A percentile compares a stretch with the other conserved stretches of the same genome.
phyloP scores from a whole-genome alignment of 1,139 yeast genomes.

The Arxiozyma heterogenica region DNA sequence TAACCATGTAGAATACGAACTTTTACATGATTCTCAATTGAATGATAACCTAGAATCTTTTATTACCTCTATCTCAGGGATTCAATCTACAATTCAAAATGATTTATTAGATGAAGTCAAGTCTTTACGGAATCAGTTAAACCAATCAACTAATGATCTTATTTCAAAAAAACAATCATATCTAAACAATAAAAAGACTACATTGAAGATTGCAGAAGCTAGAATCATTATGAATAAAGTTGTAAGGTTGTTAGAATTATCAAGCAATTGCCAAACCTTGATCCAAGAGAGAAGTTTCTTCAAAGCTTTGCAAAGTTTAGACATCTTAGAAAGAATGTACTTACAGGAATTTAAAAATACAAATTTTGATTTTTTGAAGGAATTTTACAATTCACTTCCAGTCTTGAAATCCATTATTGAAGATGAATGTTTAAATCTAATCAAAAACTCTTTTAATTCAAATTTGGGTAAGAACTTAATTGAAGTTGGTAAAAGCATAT shows the following conservation, averaged over 20 bases:
- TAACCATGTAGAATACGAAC: constrained; percentile 27
- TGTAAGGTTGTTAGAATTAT: constrained; percentile 73
- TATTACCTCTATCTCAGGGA: constrained; percentile 24
- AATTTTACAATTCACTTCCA: constrained; percentile 69
- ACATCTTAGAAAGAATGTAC: constrained; percentile 61
- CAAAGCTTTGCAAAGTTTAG: constrained; percentile 76
- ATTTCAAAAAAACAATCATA: constrained; percentile 49
- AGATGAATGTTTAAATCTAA: constrained; percentile 66
- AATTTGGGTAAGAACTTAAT: constrained; percentile 50
- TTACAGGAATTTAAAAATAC: constrained; percentile 60
- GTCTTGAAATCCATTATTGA: constrained; percentile 64
- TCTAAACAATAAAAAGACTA: constrained; percentile 49
- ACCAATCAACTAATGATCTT: constrained; percentile 55
- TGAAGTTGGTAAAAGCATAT: constrained; percentile 52
- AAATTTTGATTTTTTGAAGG: constrained; percentile 54
- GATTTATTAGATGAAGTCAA: constrained; percentile 20
- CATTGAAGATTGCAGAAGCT: constrained; percentile 55
- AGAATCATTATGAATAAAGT: constrained; percentile 55
- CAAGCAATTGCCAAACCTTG: constrained; percentile 78
- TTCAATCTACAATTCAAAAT: constrained; percentile 23
- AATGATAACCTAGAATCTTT: constrained; percentile 28
- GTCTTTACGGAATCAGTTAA: constrained; percentile 39
- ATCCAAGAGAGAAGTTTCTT: constrained; percentile 60
- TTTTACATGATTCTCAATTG: constrained; percentile 29
- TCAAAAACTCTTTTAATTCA: constrained; percentile 61